Conservation (phyloP, 1,139 yeast species). For the Dujonia santamariae region DNA sequence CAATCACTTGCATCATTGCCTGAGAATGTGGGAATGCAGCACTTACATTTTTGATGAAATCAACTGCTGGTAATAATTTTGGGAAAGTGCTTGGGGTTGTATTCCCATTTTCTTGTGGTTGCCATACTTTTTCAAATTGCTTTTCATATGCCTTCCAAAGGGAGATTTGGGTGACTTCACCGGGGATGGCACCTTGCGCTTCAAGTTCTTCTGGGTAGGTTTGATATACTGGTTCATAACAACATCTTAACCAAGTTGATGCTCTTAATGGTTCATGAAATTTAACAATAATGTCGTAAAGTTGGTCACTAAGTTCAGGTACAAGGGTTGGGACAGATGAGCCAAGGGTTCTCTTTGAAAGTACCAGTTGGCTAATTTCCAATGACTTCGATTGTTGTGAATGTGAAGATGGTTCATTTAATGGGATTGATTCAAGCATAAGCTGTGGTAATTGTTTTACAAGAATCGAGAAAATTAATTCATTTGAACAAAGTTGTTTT, state of each 20-base stretch:
- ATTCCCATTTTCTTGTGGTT: conserved; percentile 26
- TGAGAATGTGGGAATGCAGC: conserved; percentile 88
- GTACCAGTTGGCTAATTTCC: conserved; percentile 18
- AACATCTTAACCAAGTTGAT: conserved; percentile 91
- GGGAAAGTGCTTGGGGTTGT: conserved; percentile 38
- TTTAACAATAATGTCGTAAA: conserved; percentile 57
- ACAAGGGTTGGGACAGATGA: conserved; percentile 53
- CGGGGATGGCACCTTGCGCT: conserved; percentile 23
- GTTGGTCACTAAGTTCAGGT: conserved; percentile 58
- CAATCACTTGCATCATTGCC: conserved; percentile 79
- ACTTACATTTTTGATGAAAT: conserved; percentile 90
- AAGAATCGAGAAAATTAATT: conserved; percentile 46
- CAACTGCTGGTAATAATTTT: conserved; percentile 87
- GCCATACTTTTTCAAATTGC: conserved; percentile 58
- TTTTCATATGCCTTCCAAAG: conserved; percentile 94
- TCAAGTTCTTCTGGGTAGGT: not conserved
- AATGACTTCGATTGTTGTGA: conserved; percentile 10
- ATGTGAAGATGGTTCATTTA: conserved; percentile 23
- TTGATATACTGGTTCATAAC: conserved; percentile 66
- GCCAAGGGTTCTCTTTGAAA: conserved; percentile 34
- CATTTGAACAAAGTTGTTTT: conserved; percentile 23
- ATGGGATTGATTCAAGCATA: conserved; percentile 37
- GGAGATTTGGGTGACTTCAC: conserved; percentile 93
- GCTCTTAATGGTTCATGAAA: conserved; percentile 90
- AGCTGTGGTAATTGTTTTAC: conserved; percentile 61